Conservation (phyloP, 2,329 filamentous ascomycete species). For the Cladorrhinum sp. region DNA sequence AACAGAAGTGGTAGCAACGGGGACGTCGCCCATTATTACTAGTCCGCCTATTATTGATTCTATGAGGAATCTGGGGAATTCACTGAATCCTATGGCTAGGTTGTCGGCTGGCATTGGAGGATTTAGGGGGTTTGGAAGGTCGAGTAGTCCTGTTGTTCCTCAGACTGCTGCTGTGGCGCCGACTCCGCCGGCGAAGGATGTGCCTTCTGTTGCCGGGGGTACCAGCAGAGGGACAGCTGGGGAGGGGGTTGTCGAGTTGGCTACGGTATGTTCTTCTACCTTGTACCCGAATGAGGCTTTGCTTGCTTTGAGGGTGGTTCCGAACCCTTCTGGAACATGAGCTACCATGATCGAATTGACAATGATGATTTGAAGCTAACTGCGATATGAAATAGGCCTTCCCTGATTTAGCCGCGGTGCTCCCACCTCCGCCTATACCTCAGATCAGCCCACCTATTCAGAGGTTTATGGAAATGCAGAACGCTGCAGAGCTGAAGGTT, state of each 20-base stretch:
- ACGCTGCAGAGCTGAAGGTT: slow-evolving; percentile 66
- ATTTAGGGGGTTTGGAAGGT: slow-evolving; percentile 71
- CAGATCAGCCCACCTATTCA: slow-evolving; percentile 66
- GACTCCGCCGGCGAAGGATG: slow-evolving; percentile 35
- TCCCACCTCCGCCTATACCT: slow-evolving; percentile 53
- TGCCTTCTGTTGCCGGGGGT: slow-evolving; percentile 29
- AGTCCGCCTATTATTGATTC: slow-evolving; percentile 72
- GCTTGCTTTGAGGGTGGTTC: too few species aligned
- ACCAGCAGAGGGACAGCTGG: slow-evolving; percentile 43
- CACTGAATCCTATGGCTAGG: slow-evolving; percentile 78
- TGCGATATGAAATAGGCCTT: slow-evolving; percentile 46
- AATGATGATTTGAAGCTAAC: not conserved
- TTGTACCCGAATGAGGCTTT: not conserved
- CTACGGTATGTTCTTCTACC: slow-evolving; percentile 47
- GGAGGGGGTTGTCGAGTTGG: slow-evolving; percentile 49
- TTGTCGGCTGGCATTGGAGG: slow-evolving; percentile 67
- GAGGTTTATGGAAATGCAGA: slow-evolving; percentile 69
- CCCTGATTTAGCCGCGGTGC: slow-evolving; percentile 54
- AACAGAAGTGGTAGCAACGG: slow-evolving; percentile 30
- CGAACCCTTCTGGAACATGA: too few species aligned
- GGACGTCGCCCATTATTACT: slow-evolving; percentile 30
- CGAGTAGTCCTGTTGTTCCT: slow-evolving; percentile 28
- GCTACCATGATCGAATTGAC: not conserved
- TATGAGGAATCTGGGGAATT: slow-evolving; percentile 75
- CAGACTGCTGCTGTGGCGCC: slow-evolving; percentile 26